Evolutionary conservation across 2,329 filamentous ascomycete genomes (phyloP).

Genomic region (Xylaria digitata): DNA sequence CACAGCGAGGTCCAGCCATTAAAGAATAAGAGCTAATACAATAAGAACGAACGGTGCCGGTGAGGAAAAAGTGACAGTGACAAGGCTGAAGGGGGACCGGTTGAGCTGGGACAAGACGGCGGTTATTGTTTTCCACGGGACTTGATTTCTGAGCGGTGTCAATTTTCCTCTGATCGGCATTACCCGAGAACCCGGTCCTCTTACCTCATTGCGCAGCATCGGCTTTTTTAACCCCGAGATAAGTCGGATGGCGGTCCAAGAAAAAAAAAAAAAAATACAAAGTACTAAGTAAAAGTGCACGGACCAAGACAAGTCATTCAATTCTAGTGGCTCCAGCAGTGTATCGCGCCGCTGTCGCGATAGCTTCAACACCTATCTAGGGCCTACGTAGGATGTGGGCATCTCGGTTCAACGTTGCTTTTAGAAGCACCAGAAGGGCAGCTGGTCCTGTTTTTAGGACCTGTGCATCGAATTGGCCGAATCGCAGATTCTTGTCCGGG

Average conservation of each 20-base stretch:
- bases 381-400: conserved; percentile 45
- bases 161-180: conserved; percentile 33
- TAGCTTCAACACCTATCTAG: conserved; percentile 17
- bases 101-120: not conserved
- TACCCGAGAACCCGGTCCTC: conserved; percentile 10
- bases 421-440: conserved; percentile 36
- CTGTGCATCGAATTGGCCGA: conserved; percentile 36
- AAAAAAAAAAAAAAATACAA: not conserved
- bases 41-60: conserved; percentile 16
- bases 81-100: conserved; percentile 16
- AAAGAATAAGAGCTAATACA: conserved; percentile 37
- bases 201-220: conserved; percentile 18
- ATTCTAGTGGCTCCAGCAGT: conserved; percentile 10
- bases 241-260: not conserved
- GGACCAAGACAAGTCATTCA: conserved; percentile 4
- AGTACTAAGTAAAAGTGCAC: not conserved
- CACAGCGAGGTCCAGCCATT: conserved; percentile 41
- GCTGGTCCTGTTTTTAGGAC: conserved; percentile 27
- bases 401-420: conserved; percentile 42
- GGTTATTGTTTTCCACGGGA: conserved; percentile 33
- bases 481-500: conserved; percentile 40
- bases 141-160: conserved; percentile 45
- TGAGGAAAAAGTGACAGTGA: conserved; percentile 11
- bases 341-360: conserved; percentile 6
- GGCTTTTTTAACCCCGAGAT: conserved; percentile 21